Evolutionary conservation across 257 asterid genomes (phyloP).

Genomic region (Leonotis leonurus): DNA sequence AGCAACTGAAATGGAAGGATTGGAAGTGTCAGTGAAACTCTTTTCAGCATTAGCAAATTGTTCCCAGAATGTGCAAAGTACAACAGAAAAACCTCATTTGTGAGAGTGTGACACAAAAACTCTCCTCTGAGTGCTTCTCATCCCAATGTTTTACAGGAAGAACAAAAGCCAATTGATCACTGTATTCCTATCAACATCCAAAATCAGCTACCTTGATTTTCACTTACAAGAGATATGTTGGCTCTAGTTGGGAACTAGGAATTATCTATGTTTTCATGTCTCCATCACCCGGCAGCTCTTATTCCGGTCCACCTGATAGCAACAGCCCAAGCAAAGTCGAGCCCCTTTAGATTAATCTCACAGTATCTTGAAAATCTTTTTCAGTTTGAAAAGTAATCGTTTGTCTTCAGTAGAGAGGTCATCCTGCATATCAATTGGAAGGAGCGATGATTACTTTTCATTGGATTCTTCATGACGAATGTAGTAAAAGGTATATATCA

Average conservation of each 20-base stretch:
- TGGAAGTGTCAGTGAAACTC: too few species aligned
- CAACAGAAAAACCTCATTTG: too few species aligned
- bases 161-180: too few species aligned
- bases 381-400: constrained; percentile 65
- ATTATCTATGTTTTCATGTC: background rate
- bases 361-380: constrained; percentile 67
- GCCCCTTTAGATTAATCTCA: constrained; percentile 17
- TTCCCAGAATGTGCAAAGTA: too few species aligned
- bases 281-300: background rate
- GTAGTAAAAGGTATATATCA: background rate
- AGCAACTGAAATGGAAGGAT: too few species aligned
- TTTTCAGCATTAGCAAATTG: too few species aligned
- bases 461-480: background rate
- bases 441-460: background rate
- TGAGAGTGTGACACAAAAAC: too few species aligned
- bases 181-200: too few species aligned
- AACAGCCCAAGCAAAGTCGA: background rate
- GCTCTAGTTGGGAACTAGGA: background rate
- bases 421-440: constrained; percentile 41
- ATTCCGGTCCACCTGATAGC: constrained; percentile 16
- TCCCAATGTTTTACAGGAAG: too few species aligned
- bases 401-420: constrained; percentile 71
- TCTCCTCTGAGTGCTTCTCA: too few species aligned
- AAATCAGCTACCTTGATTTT: too few species aligned
- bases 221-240: too few species aligned